phyloP scores from a whole-genome alignment of 2,329 filamentous ascomycete species.

The Plectosphaerella cucumerina region DNA sequence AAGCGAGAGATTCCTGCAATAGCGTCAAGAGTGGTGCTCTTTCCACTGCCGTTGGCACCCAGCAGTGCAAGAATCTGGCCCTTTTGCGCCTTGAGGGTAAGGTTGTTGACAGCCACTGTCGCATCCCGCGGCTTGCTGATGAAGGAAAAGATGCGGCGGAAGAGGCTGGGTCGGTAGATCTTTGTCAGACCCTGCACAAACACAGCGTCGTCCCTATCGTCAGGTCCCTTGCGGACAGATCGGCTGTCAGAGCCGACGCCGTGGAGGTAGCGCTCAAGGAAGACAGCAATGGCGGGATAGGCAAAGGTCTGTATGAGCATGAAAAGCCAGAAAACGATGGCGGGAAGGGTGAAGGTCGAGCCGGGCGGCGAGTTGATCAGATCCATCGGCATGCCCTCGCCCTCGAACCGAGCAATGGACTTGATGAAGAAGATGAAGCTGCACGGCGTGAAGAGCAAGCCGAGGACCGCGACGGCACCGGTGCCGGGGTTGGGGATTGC shows the following conservation, averaged over 20 bases:
- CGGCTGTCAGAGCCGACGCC: conserved; percentile 55
- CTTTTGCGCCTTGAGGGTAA: conserved; percentile 66
- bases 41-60: conserved; percentile 66
- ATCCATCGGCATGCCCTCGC: conserved; percentile 53
- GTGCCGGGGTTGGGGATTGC: conserved; percentile 60
- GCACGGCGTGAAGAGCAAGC: conserved; percentile 79
- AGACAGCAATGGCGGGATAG: conserved; percentile 71
- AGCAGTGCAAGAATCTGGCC: conserved; percentile 85
- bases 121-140: conserved; percentile 50
- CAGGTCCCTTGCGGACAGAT: conserved; percentile 20
- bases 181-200: conserved; percentile 73
- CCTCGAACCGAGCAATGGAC: conserved; percentile 73
- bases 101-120: conserved; percentile 72
- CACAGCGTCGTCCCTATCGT: conserved; percentile 51
- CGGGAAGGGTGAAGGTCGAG: conserved; percentile 65
- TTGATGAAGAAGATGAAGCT: conserved; percentile 81
- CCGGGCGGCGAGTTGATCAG: conserved; percentile 58
- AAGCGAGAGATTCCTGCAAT: conserved; percentile 24
- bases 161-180: conserved; percentile 63
- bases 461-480: conserved; percentile 63
- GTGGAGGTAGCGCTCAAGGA: conserved; percentile 52
- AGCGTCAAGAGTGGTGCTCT: conserved; percentile 57
- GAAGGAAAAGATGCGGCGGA: conserved; percentile 49
- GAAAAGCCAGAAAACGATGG: conserved; percentile 75
- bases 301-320: conserved; percentile 71